Conservation (phyloP, 2,329 filamentous ascomycete species). For the Coleophoma cylindrospora region DNA sequence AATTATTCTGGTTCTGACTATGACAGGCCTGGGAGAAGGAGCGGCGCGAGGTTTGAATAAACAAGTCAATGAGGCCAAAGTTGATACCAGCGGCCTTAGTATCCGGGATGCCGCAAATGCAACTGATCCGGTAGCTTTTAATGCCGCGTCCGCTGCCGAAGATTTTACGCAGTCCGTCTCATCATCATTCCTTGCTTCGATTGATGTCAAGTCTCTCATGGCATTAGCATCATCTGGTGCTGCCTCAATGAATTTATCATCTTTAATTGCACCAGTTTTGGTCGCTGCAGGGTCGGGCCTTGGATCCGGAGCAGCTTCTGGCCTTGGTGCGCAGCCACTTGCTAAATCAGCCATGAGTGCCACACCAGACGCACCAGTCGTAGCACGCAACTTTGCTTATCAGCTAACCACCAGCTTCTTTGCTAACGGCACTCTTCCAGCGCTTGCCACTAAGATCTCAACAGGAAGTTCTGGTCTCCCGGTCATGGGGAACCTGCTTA, state of each 20-base stretch:
- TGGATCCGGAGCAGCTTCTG: background rate
- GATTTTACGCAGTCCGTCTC: background rate
- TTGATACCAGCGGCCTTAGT: too few relatives aligned
- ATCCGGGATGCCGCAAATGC: too few relatives aligned
- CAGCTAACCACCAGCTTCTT: background rate
- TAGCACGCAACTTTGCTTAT: background rate
- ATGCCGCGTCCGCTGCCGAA: background rate
- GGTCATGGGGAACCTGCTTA: background rate
- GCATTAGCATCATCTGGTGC: background rate
- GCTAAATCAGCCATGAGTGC: background rate
- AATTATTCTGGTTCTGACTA: background rate
- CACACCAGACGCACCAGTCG: background rate
- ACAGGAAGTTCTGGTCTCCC: background rate
- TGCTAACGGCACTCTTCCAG: background rate
- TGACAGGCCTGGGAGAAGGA: background rate
- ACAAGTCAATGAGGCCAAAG: background rate
- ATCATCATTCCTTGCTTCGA: background rate
- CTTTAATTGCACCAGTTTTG: background rate
- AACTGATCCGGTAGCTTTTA: background rate
- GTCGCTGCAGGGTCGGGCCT: background rate
- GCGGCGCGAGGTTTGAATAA: background rate
- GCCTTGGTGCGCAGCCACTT: background rate
- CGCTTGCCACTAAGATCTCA: background rate
- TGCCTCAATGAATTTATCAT: background rate
- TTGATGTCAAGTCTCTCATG: background rate